phyloP scores from a whole-genome alignment of 768 basidiomycete genomes.

The Amanita molliuscula region DNA sequence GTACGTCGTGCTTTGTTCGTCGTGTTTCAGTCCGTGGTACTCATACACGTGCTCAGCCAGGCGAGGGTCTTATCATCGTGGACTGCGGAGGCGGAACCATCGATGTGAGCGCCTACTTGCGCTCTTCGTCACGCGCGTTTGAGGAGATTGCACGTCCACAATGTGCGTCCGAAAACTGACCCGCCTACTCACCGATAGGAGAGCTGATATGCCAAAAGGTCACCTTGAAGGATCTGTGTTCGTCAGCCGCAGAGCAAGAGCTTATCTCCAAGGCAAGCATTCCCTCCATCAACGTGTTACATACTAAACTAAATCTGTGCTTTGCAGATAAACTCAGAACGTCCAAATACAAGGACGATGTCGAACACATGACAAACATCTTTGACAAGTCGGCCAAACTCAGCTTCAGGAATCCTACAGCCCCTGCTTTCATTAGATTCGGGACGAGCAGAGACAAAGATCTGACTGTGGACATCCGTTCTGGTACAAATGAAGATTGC shows the following conservation, averaged over 20 bases:
- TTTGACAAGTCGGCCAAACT: conserved; percentile 36
- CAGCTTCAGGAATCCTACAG: conserved; percentile 26
- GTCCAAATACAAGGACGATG: conserved; percentile 6
- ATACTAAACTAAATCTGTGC: conserved; percentile 17
- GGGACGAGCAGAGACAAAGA: conserved; percentile 34
- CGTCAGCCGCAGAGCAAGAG: conserved; percentile 32
- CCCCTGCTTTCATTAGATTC: conserved; percentile 37
- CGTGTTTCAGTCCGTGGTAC: not conserved
- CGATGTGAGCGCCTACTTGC: not conserved
- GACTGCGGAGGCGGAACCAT: conserved; percentile 2
- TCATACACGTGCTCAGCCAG: not conserved
- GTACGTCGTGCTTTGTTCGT: conserved; percentile 16
- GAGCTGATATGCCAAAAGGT: conserved; percentile 20
- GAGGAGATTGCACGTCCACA: conserved; percentile 1
- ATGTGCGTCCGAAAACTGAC: conserved; percentile 8
- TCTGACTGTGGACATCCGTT: conserved; percentile 25
- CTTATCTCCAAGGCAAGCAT: conserved; percentile 25
- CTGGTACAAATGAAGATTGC: conserved; percentile 35
- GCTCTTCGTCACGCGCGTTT: not conserved
- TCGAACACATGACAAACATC: not conserved
- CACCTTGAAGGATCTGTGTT: conserved; percentile 41
- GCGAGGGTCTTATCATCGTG: not conserved
- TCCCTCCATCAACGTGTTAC: not conserved
- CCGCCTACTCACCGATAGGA: not conserved
- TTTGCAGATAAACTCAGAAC: conserved; percentile 24